A percentile compares a stretch with the other conserved stretches of the same genome.
phyloP scores from a whole-genome alignment of 208 protist genomes.

The Endotrypanum monterogeii region DNA sequence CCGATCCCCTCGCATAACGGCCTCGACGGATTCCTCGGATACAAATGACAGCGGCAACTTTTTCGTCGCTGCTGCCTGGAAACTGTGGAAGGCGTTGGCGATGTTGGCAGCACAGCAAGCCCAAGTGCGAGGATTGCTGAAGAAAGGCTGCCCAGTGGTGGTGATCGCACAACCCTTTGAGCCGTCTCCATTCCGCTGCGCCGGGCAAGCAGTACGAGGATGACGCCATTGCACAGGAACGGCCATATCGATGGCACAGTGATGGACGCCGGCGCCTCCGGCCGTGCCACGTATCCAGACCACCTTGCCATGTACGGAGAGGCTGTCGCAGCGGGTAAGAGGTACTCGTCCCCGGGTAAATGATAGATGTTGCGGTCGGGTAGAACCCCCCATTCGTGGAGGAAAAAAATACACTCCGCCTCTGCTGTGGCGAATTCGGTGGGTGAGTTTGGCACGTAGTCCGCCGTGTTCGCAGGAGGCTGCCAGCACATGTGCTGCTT shows the following conservation, averaged over 20 bases:
- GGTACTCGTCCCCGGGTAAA: constrained; percentile 63
- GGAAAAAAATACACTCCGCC: constrained; percentile 45
- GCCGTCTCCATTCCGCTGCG: constrained; percentile 21
- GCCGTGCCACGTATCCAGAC: constrained; percentile 24
- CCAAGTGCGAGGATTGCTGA: constrained; percentile 52
- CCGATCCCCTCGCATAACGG: constrained; percentile 53
- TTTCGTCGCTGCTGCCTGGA: constrained; percentile 17
- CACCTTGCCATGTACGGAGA: constrained; percentile 60
- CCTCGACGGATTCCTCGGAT: constrained; percentile 25
- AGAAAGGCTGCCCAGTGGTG: constrained; percentile 15
- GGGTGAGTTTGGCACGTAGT: constrained; percentile 1
- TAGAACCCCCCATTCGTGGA: constrained; percentile 49
- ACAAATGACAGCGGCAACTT: constrained; percentile 11
- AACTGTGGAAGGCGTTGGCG: constrained; percentile 28
- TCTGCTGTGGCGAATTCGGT: constrained; percentile 41
- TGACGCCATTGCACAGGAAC: constrained; percentile 74
- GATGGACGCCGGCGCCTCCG: constrained; percentile 35
- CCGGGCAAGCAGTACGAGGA: constrained; percentile 49
- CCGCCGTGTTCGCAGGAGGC: constrained; percentile 23
- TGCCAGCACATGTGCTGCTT: constrained; percentile 46
- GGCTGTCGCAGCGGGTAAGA: constrained; percentile 46
- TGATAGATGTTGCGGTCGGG: constrained; percentile 47
- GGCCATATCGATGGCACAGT: constrained; percentile 79
- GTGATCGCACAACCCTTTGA: background rate
- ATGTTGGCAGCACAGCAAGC: constrained; percentile 66